These are phyloP conservation scores for Fonsecaea nubica DNA, from an alignment of 2,329 filamentous ascomycete species.

Conservation along the genomic window DNA sequence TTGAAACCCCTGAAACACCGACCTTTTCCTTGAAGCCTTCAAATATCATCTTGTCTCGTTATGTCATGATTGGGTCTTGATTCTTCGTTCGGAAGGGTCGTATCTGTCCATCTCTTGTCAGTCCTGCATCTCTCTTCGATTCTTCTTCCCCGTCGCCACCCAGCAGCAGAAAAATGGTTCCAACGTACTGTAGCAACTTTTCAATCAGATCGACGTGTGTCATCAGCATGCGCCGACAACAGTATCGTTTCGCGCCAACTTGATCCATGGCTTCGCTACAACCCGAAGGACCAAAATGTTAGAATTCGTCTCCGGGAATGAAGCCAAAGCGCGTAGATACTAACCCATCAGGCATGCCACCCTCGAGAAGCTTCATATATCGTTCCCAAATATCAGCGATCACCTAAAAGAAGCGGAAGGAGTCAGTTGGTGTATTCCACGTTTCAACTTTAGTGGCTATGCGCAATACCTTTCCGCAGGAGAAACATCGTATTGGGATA, in stretches of 20 bases:
- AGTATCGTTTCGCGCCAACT: constrained; percentile 92
- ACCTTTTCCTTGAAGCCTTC: background rate
- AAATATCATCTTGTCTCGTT: background rate
- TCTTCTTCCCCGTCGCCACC: background rate
- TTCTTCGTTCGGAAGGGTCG: constrained; percentile 36
- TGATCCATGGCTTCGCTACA: constrained; percentile 92
- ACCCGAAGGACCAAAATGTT: background rate
- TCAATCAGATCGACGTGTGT: constrained; percentile 99
- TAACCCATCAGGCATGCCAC: constrained; percentile 76
- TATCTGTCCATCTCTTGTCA: constrained; percentile 29
- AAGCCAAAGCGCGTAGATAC: constrained; percentile 40
- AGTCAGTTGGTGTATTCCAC: constrained; percentile 32
- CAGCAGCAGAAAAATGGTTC: background rate
- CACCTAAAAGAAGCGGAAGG: constrained; percentile 67
- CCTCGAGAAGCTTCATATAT: constrained; percentile 86
- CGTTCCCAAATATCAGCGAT: constrained; percentile 97
- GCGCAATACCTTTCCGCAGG: constrained; percentile 86
- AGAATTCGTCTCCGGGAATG: background rate
- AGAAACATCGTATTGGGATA: constrained; percentile 98
- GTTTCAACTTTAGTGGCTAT: background rate
- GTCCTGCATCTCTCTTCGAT: background rate
- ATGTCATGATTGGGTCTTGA: constrained; percentile 28
- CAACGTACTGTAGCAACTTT: constrained; percentile 86
- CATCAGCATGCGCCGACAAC: constrained; percentile 99
- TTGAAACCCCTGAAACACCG: background rate